Conservation (phyloP, 768 basidiomycete genomes). For the Tricholoma matsutake region DNA sequence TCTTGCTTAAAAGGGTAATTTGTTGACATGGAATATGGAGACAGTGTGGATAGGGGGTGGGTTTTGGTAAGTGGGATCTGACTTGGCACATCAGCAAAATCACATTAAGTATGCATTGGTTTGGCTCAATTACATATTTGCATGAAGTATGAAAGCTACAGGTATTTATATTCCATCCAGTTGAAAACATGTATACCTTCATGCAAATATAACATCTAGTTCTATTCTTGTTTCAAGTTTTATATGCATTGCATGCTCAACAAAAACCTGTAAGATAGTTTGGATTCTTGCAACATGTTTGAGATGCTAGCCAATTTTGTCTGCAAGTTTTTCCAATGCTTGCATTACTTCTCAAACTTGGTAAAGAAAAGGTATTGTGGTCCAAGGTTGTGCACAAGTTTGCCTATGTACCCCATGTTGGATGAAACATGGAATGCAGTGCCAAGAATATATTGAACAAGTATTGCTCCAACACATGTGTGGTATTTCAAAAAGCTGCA, state of each 20-base stretch:
- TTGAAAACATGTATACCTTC: not conserved
- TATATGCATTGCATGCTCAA: not conserved
- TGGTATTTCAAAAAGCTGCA: not conserved
- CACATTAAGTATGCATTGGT: not conserved
- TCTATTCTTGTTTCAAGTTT: not conserved
- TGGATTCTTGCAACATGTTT: not conserved
- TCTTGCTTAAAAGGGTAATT: no score
- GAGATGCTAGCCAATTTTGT: not conserved
- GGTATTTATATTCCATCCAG: not conserved
- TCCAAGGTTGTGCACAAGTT: no score
- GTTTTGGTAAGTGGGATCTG: no score
- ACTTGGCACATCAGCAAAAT: no score
- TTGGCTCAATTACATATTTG: not conserved
- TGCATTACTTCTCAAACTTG: not conserved
- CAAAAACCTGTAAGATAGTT: not conserved
- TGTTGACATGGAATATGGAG: no score
- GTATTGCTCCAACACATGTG: not conserved
- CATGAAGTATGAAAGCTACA: not conserved
- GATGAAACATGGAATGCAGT: no score
- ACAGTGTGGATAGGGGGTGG: no score
- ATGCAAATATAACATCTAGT: no score
- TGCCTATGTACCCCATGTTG: no score
- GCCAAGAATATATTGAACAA: no score
- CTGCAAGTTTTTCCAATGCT: not conserved
- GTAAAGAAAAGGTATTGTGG: no score